Evolutionary conservation across 1,284 basidiomycete genomes (phyloP), one percentile per base, ranked within the genome.

Genomic region (Sparassis latifolia): DNA sequence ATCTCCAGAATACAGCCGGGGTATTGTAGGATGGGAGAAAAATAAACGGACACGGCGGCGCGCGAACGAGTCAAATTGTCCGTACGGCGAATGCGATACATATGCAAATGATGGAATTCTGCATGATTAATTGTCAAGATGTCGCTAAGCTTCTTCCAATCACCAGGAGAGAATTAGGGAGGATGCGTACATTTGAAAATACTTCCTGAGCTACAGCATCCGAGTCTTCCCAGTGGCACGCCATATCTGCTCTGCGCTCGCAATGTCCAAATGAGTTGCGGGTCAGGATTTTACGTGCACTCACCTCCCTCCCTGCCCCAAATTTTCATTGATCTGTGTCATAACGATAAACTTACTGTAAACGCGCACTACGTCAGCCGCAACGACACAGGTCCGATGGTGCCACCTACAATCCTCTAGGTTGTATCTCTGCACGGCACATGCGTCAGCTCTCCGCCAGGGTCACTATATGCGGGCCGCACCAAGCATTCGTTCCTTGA

Each of bases 291-390:
- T 53, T 49, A 44, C 35, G 57, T 20, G 12, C 40, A 59, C 78
- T 65, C 59, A 89, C 87, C 87, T 78, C 60, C 85, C 86, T 50
- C 86, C 88, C 66, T 91, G 88, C 4, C 85, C 85, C 51, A 79
- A 69, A 61, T 90, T 90, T 72, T 89, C 86, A 64, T 81, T 86
- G 55, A 89, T 83, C 62, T 89, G 87, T 40, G 87, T 88, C 48
- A 89, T 71, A 42, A 91, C 88, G 52, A 90, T 80, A 63, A 88
- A 91, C 73, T 91, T 91, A 63, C 87, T 90, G 20, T 57, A 47
- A 58, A 20, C 49, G 31, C 38, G 55, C 42, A n/a, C 30, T 43
- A 40, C 29, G 46, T 49, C 39, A 48, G 20, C 33, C 27, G 30
- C 7, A 27, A n/a, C 40, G 45, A 45, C n/a, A 33, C 33, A 3